Evolutionary conservation across 2,329 filamentous ascomycete genomes (phyloP).

Genomic region (Moelleriella libera): DNA sequence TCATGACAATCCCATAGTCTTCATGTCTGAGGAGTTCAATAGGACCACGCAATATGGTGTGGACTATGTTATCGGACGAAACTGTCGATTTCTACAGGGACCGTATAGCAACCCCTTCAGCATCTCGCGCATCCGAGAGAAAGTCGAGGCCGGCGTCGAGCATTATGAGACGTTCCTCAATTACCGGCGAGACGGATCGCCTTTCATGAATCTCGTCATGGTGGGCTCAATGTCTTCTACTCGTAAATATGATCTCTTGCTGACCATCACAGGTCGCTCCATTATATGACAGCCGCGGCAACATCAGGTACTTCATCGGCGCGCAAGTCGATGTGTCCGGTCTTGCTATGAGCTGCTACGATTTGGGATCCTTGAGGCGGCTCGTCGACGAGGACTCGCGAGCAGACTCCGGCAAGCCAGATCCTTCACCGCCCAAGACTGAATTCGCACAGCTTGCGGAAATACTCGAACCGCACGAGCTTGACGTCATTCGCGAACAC

Average conservation of each 20-base stretch:
- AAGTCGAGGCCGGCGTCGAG: slow-evolving; percentile 48
- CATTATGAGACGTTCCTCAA: slow-evolving; percentile 64
- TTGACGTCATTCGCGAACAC: slow-evolving; percentile 45
- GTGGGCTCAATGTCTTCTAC: slow-evolving; percentile 15
- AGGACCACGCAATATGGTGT: slow-evolving; percentile 53
- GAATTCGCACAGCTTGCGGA: slow-evolving; percentile 53
- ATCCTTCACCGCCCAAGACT: slow-evolving; percentile 28
- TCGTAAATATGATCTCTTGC: not conserved
- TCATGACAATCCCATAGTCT: slow-evolving; percentile 60
- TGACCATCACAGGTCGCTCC: slow-evolving; percentile 29
- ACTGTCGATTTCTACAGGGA: slow-evolving; percentile 68
- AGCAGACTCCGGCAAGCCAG: slow-evolving; percentile 1
- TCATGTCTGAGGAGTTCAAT: slow-evolving; percentile 63
- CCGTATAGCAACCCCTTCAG: slow-evolving; percentile 53
- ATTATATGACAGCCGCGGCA: slow-evolving; percentile 51
- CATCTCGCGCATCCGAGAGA: slow-evolving; percentile 46
- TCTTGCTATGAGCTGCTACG: slow-evolving; percentile 50
- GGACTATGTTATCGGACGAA: slow-evolving; percentile 56
- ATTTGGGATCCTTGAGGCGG: slow-evolving; percentile 45
- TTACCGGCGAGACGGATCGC: slow-evolving; percentile 62
- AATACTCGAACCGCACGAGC: slow-evolving; percentile 53
- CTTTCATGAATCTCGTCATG: slow-evolving; percentile 67
- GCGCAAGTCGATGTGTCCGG: slow-evolving; percentile 60
- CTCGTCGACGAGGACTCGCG: slow-evolving; percentile 15
- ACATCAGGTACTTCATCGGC: slow-evolving; percentile 54